Base-by-base conservation (phyloP, 331 rosid species). In the Stylosanthes scabra region DNA sequence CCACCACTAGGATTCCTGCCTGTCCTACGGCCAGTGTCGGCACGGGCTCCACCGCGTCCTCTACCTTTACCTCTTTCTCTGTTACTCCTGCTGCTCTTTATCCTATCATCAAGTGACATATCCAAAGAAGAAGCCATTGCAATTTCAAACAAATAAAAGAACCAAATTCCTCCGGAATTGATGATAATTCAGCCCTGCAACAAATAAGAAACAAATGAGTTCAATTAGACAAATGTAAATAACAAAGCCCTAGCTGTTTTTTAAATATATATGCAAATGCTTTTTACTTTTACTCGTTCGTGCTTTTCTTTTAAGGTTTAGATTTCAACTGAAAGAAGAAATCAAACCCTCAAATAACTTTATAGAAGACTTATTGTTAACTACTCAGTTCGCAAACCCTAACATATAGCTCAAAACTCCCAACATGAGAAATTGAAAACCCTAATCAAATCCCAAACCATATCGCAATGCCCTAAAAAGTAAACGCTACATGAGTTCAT, bases 91-190 rank as follows among this genome's bases (percentile, higher is more conserved):
- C 74, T 84, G 84, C 74, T 84, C 87, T 88, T 95, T 47, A 95
- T 95, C 72, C 96, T 81, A 66, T 90, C 99, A 76, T 93, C 93
- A 65, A 93, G 95, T 15, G 98, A 83, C 89, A 93, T 85, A 71
- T 95, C 99, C 97, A 95, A 86, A 45, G 94, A 70, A 77, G 98
- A 88, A 63, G 97, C 81, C 99, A 94, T 94, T 16, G 76, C 66
- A 78, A 56, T 58, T 15, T 59, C 42, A 66, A 58, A 3, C 45
- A 27, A 10, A 66, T 39, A 11, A 46, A 50, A 40, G 40, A 8
- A 49, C 27, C 15, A 40, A 52, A 71, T 49, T 29, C 78, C 69
- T 63, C 70, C 46, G 37, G 57, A 67, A 60, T 68, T 44, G 45
- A 39, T 9, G 25, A 20, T n/a, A 34, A 47, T 11, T 58, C 45